Base-by-base conservation (phyloP, 2,329 filamentous ascomycete genomes). In the Verticillium isaacii region DNA sequence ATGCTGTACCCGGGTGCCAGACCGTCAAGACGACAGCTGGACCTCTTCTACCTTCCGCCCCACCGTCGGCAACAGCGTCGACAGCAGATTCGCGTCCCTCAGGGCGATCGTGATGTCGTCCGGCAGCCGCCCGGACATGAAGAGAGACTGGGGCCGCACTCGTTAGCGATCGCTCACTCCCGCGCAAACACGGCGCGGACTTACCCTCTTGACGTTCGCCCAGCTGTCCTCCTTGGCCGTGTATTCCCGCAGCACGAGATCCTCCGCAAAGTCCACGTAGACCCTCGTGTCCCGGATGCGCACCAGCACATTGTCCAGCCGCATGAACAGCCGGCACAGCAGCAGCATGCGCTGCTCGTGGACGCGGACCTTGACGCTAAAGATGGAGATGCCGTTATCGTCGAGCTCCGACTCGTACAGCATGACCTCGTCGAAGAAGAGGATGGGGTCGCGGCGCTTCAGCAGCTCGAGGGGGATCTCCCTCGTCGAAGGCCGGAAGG, bases 371-470 rank as follows among this genome's bases (percentile, higher is more conserved):
- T 99, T 99, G 76, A 90, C 92, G 65, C 89, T 96, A 62, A 96
- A 82, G 72, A 97, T 84, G 34, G 92, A 92, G 68, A 98, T 95
- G 64, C 95, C 95, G 72, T 99, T 99, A 75, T 99, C 95, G 64
- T 97, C 95, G 56, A 99, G 85, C 80, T 99, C 95, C 77, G 96
- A 96, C 79, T 99, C 95, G 74, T 96, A 99, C 57, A 99, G 83
- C 69, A 97, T 88, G 45, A 99, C 92, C 69, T 98, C 93, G 77
- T 98, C 94, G 73, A 96, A 96, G 82, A 98, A 97, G 5, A 96
- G 79, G 66, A 99, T 99, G 0, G 95, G 95, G 73, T 99, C 95
- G 15, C 92, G 90, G 36, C 91, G 86, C 73, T 90, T 92, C 58
- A 99, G 84, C 52, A 98, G 84, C 69, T 94, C 92, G 61, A 97